phyloP scores from a whole-genome alignment of 176 grass and related monocot species.

The Leersia perrieri region DNA sequence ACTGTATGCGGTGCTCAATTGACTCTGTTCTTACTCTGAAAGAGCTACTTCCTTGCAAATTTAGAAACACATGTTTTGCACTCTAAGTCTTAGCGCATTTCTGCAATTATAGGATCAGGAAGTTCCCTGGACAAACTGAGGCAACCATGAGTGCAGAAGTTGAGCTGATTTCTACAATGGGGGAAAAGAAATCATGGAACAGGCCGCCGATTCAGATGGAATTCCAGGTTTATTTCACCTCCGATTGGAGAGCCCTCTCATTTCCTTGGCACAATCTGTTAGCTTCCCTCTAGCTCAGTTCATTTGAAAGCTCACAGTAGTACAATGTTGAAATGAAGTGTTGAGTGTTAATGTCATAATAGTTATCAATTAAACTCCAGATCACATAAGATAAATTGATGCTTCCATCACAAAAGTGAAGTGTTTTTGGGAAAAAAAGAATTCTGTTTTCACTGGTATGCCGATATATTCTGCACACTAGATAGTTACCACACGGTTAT shows the following conservation, averaged over 20 bases:
- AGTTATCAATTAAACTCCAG: constrained; percentile 1
- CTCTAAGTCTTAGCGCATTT: constrained; percentile 24
- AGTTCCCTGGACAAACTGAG: constrained; percentile 98
- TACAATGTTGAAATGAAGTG: background rate
- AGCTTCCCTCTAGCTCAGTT: background rate
- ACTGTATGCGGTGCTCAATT: background rate
- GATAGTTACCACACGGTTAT: too few relatives aligned
- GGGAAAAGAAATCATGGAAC: constrained; percentile 92
- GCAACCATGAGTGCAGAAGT: constrained; percentile 97
- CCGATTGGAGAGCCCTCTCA: background rate
- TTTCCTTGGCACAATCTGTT: background rate
- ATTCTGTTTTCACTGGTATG: background rate
- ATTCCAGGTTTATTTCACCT: constrained; percentile 70
- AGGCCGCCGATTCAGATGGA: constrained; percentile 99
- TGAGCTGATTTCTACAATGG: constrained; percentile 99
- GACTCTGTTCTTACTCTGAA: background rate
- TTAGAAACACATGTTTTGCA: background rate
- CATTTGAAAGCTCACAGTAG: constrained; percentile 7
- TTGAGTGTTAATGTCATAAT: too few relatives aligned
- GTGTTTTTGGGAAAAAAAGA: background rate
- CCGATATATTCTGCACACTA: too few relatives aligned
- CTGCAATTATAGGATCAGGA: constrained; percentile 81
- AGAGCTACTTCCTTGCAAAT: background rate
- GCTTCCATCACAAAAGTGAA: constrained; percentile 22
- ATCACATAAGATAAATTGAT: background rate